phyloP scores from a whole-genome alignment of 2,329 filamentous ascomycete species.

The Ophiostoma ips region DNA sequence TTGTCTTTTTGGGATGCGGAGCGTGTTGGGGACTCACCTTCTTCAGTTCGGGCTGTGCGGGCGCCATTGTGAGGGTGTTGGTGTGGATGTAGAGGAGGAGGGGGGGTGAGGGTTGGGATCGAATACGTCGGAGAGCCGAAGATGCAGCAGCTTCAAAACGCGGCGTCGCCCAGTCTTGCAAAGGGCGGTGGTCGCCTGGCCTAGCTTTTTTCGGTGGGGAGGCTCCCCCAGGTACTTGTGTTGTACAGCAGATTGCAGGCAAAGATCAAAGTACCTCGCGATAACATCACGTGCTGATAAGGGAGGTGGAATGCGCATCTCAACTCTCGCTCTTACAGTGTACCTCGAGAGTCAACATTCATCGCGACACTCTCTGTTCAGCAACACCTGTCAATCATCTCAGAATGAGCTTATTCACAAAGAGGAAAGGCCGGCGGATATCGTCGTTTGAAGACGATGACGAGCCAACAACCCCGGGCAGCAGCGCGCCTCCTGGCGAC shows the following conservation, averaged over 20 bases:
- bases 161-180: background rate
- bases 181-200: constrained; percentile 2
- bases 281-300: constrained; percentile 3
- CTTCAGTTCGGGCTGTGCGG: constrained; percentile 97
- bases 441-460: constrained; percentile 55
- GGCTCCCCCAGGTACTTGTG: background rate
- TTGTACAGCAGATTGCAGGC: background rate
- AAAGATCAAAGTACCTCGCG: background rate
- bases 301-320: background rate
- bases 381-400: background rate
- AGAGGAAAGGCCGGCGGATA: constrained; percentile 64
- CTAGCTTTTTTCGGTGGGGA: constrained; percentile 1
- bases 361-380: background rate
- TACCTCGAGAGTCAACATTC: background rate
- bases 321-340: no score
- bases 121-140: constrained; percentile 11
- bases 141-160: background rate
- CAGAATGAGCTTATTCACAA: constrained; percentile 43
- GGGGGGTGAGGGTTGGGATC: background rate
- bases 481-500: constrained; percentile 11
- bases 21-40: constrained; percentile 63
- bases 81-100: background rate
- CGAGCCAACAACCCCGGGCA: constrained; percentile 15
- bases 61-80: constrained; percentile 58
- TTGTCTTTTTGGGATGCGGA: no score